Evolutionary conservation across 352 stramenopile genomes (phyloP).

Genomic region (Phytopythium ostracodes): DNA sequence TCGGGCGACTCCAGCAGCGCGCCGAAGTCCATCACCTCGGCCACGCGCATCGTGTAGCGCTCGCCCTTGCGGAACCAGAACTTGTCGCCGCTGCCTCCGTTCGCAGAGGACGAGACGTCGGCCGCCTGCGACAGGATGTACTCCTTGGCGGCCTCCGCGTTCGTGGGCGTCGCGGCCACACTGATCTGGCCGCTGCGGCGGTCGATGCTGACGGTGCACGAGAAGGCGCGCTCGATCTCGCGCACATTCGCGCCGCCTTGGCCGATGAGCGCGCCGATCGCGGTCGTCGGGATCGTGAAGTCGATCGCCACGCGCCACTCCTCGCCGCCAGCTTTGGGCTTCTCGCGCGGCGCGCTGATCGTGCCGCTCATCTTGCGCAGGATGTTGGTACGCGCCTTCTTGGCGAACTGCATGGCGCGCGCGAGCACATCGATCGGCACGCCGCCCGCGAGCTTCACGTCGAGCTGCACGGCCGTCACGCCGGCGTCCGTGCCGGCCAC

Average conservation of each 20-base stretch:
- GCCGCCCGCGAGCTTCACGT: slow-evolving; percentile 93
- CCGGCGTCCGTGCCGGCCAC: slow-evolving; percentile 86
- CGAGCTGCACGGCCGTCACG: slow-evolving; percentile 95
- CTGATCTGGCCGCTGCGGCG: slow-evolving; percentile 83
- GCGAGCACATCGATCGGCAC: slow-evolving; percentile 82
- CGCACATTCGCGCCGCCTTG: slow-evolving; percentile 71
- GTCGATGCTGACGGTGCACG: slow-evolving; percentile 71
- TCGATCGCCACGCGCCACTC: slow-evolving; percentile 48
- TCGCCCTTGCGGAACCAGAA: slow-evolving; percentile 85
- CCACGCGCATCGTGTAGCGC: slow-evolving; percentile 90
- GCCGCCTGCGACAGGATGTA: slow-evolving; percentile 52
- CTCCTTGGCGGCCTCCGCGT: slow-evolving; percentile 73
- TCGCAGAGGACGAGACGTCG: neutral
- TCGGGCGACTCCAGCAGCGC: slow-evolving; percentile 81
- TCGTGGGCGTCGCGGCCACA: slow-evolving; percentile 79
- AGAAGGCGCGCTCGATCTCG: slow-evolving; percentile 59
- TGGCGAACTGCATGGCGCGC: slow-evolving; percentile 83
- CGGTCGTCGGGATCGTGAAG: slow-evolving; percentile 47
- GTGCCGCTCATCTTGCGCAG: slow-evolving; percentile 82
- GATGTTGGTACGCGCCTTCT: slow-evolving; percentile 73
- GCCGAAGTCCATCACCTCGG: slow-evolving; percentile 95
- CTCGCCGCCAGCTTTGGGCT: slow-evolving; percentile 47
- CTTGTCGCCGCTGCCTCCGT: slow-evolving; percentile 14
- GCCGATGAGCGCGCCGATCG: slow-evolving; percentile 71
- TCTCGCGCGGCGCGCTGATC: slow-evolving; percentile 49